Conservation (phyloP, 2,329 filamentous ascomycete species). For the Metarhizium anisopliae region DNA sequence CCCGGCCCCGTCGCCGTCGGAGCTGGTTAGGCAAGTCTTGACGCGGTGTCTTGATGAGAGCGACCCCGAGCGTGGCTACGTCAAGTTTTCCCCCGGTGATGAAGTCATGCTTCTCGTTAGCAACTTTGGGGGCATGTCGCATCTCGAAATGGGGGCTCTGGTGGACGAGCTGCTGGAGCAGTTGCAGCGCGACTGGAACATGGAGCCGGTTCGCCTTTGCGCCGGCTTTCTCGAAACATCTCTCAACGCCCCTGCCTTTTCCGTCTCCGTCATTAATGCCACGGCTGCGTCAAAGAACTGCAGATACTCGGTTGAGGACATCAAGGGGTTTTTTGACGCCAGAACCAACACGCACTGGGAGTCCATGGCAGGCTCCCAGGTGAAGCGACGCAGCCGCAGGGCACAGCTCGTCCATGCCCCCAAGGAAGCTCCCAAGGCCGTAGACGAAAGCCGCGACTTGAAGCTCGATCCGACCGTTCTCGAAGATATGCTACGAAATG, state of each 20-base stretch:
- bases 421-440: constrained; percentile 22
- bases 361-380: constrained; percentile 38
- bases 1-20: constrained; percentile 38
- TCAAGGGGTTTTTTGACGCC: constrained; percentile 56
- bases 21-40: constrained; percentile 48
- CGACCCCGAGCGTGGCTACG: constrained; percentile 40
- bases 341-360: constrained; percentile 51
- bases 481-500: constrained; percentile 45
- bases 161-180: constrained; percentile 44
- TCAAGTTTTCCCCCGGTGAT: constrained; percentile 35
- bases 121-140: constrained; percentile 51
- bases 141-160: constrained; percentile 46
- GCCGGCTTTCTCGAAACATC: constrained; percentile 62
- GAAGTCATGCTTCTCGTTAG: constrained; percentile 46
- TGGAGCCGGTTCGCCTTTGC: constrained; percentile 45
- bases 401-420: constrained; percentile 34
- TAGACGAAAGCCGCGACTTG: constrained; percentile 31
- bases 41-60: constrained; percentile 49
- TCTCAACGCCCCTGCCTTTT: constrained; percentile 63
- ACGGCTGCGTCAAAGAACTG: constrained; percentile 35
- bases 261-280: constrained; percentile 55
- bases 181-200: constrained; percentile 35
- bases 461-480: constrained; percentile 43
- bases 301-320: constrained; percentile 38
- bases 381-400: constrained; percentile 23